Percentiles rank a stretch among this genome's conserved stretches.
These are phyloP conservation scores for Amanita inopinata DNA, from an alignment of 768 basidiomycete genomes.

Conservation along the genomic window DNA sequence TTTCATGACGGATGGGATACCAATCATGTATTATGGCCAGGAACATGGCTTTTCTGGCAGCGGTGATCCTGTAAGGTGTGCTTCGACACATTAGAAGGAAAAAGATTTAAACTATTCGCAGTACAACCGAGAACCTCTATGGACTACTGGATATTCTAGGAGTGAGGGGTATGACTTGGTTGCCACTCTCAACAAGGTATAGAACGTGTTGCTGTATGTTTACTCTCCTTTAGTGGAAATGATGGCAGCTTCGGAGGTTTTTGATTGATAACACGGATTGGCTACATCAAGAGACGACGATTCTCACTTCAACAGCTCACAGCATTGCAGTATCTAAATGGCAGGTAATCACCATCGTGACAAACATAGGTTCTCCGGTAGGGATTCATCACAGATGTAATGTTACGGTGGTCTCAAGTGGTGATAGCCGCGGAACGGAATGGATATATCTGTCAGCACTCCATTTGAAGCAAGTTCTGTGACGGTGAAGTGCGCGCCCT, in stretches of 20 bases:
- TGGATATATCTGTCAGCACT: conserved; percentile 46
- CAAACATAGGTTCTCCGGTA: conserved; percentile 70
- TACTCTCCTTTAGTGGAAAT: neutral
- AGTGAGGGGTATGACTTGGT: conserved; percentile 51
- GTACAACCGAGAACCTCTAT: conserved; percentile 71
- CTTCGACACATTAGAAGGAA: neutral
- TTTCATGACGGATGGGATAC: conserved; percentile 78
- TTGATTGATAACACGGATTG: conserved; percentile 47
- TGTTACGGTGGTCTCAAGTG: neutral
- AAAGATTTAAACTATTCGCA: conserved; percentile 17
- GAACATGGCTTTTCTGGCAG: conserved; percentile 62
- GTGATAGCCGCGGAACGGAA: conserved; percentile 44
- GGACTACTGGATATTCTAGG: conserved; percentile 56
- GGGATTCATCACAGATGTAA: conserved; percentile 12
- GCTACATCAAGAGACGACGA: conserved; percentile 38
- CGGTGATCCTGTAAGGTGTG: conserved; percentile 48
- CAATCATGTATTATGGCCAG: conserved; percentile 76
- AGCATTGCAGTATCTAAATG: conserved; percentile 63
- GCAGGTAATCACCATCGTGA: conserved; percentile 47
- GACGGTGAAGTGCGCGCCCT: conserved; percentile 43
- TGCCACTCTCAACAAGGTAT: conserved; percentile 48
- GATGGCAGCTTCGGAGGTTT: conserved; percentile 50
- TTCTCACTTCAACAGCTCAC: conserved; percentile 39
- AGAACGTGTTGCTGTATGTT: neutral
- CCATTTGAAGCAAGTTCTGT: conserved; percentile 38